Evolutionary conservation across 2,329 filamentous ascomycete genomes (phyloP).

Genomic region (Amauroascus niger): DNA sequence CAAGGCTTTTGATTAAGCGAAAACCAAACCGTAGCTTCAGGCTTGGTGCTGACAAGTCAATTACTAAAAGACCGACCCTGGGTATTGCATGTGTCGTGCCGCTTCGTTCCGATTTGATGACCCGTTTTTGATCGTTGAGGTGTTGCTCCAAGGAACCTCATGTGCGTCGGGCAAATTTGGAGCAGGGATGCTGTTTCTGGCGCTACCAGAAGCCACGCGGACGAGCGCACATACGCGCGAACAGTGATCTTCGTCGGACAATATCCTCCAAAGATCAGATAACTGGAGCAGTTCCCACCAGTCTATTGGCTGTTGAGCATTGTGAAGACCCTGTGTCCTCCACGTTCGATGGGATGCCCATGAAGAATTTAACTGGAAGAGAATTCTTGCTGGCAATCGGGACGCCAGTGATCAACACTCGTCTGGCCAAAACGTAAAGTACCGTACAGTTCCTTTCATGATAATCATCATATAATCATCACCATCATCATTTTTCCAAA

Average conservation of each 20-base stretch:
- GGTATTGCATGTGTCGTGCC: constrained; percentile 8
- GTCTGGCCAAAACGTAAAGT: no score
- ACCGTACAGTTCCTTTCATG: no score
- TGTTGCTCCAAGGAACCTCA: not conserved
- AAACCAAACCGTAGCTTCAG: constrained; percentile 1
- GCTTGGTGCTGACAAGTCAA: not conserved
- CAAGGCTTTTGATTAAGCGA: not conserved
- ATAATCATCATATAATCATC: no score
- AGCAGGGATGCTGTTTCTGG: not conserved
- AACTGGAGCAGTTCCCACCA: not conserved
- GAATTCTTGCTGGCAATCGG: no score
- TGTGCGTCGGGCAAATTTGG: constrained; percentile 3
- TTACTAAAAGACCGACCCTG: not conserved
- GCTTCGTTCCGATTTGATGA: constrained; percentile 8
- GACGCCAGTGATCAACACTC: no score
- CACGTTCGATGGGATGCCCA: not conserved
- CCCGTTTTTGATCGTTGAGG: not conserved
- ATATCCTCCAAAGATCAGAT: not conserved
- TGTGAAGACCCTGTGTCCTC: not conserved
- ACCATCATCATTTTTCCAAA: no score
- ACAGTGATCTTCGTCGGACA: constrained; percentile 3
- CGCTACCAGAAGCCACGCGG: not conserved
- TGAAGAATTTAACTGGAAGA: not conserved
- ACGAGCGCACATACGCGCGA: not conserved
- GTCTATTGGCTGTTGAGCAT: not conserved